A percentile compares a stretch with the other conserved stretches of the same genome.
These are phyloP conservation scores for Cercospora nicotianae DNA, from an alignment of 2,329 filamentous ascomycete genomes.

Conservation along the genomic window DNA sequence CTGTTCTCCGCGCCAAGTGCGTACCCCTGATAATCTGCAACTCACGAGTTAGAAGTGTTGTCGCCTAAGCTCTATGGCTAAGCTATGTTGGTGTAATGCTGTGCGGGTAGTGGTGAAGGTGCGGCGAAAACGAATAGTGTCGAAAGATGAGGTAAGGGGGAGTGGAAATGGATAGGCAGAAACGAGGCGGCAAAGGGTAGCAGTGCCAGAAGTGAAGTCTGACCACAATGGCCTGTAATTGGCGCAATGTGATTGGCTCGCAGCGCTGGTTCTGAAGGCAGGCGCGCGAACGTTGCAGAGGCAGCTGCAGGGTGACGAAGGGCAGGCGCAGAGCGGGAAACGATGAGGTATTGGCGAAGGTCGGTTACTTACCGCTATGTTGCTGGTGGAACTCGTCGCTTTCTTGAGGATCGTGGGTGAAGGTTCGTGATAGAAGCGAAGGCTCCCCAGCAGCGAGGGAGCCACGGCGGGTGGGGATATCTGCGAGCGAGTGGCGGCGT, in stretches of 20 bases:
- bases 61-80: conserved; percentile 9
- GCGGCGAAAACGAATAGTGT: conserved; percentile 2
- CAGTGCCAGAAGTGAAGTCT: not conserved
- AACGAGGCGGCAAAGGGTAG: not conserved
- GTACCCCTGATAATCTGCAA: conserved; percentile 25
- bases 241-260: conserved; percentile 2
- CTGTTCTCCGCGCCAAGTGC: conserved; percentile 18
- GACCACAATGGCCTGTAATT: not conserved
- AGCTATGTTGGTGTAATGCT: not conserved
- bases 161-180: not conserved
- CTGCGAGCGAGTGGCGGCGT: conserved; percentile 74
- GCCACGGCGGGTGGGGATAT: conserved; percentile 41
- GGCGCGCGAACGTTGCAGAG: conserved; percentile 4
- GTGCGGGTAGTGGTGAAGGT: not conserved
- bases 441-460: conserved; percentile 36
- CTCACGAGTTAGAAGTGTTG: conserved; percentile 18
- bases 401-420: conserved; percentile 24
- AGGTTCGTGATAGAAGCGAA: conserved; percentile 26
- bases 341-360: not conserved
- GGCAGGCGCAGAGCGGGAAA: conserved; percentile 1
- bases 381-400: conserved; percentile 20
- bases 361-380: conserved; percentile 21
- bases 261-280: not conserved
- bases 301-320: conserved; percentile 11
- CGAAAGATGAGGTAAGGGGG: not conserved